Evolutionary conservation across 306 rosid species (phyloP).

Genomic region (Parietaria judaica): DNA sequence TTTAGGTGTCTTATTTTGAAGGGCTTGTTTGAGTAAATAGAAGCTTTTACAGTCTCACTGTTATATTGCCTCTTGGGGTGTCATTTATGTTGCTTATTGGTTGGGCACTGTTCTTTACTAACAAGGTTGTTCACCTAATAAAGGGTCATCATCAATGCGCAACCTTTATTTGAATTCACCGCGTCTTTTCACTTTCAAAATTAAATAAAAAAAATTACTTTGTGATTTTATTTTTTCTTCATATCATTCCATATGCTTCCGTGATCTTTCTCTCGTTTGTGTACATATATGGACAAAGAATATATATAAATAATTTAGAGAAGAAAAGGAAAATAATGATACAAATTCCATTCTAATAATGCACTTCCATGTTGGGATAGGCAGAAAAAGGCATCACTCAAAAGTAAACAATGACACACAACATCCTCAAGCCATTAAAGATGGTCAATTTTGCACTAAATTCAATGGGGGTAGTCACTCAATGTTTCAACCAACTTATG

Average conservation of each 20-base stretch:
- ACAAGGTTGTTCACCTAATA: conserved; percentile 7
- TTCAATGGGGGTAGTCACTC: not conserved
- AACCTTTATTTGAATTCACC: not conserved
- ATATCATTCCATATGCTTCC: no score
- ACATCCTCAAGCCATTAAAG: not conserved
- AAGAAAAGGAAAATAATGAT: conserved; percentile 30
- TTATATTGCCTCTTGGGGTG: conserved; percentile 17
- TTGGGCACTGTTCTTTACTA: conserved; percentile 5
- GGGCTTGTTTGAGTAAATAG: not conserved
- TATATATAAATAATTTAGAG: no score
- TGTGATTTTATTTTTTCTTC: no score
- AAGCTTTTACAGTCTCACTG: conserved; percentile 17
- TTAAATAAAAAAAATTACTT: no score
- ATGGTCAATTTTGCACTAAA: conserved; percentile 3
- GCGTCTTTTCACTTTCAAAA: not conserved
- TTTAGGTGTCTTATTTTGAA: not conserved
- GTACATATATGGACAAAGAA: no score
- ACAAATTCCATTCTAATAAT: conserved; percentile 7
- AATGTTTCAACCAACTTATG: no score
- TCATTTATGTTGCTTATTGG: conserved; percentile 1
- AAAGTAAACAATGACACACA: conserved; percentile 3
- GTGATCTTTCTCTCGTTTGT: no score
- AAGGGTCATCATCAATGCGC: not conserved
- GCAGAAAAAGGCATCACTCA: not conserved
- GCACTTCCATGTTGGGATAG: conserved; percentile 6